Conservation (phyloP, 1,284 basidiomycete genomes). For the Gymnopus androsaceus region DNA sequence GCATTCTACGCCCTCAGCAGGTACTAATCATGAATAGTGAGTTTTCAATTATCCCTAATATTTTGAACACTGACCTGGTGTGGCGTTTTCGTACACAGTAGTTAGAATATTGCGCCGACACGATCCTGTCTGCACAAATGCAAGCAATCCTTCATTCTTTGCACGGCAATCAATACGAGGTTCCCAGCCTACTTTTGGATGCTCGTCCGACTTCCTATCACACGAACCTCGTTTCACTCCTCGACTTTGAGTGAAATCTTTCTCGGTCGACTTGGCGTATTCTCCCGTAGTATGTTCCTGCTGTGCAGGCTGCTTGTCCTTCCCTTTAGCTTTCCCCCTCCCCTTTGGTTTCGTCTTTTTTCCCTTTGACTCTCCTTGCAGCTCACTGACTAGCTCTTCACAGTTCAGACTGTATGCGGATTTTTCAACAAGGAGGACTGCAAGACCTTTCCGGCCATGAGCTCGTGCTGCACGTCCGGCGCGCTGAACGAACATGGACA, state of each 20-base stretch:
- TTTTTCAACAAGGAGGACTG: conserved; percentile 13
- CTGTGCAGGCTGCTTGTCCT: not conserved
- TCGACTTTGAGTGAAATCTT: not conserved
- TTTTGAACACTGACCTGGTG: conserved; percentile 3
- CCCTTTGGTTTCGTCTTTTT: not conserved
- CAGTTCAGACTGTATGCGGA: conserved; percentile 4
- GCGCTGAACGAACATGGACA: conserved; percentile 15
- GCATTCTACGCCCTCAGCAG: not conserved
- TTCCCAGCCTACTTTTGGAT: not conserved
- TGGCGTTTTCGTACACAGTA: conserved; percentile 1
- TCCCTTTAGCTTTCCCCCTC: not conserved
- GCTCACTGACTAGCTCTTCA: not conserved
- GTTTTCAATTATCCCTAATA: too few relatives aligned
- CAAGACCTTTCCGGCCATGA: conserved; percentile 3
- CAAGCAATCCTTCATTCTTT: conserved; percentile 7
- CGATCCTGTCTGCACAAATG: conserved; percentile 5
- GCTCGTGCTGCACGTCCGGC: conserved; percentile 13
- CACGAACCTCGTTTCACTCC: conserved; percentile 7
- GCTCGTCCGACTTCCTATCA: not conserved
- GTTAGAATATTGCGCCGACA: conserved; percentile 9
- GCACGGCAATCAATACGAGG: not conserved
- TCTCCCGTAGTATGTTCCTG: not conserved
- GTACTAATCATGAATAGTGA: too few relatives aligned
- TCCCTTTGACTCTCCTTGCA: too few relatives aligned
- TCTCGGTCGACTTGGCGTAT: not conserved